phyloP scores from a whole-genome alignment of 163 green algal species.

The Chlamydomonas reinhardtii region DNA sequence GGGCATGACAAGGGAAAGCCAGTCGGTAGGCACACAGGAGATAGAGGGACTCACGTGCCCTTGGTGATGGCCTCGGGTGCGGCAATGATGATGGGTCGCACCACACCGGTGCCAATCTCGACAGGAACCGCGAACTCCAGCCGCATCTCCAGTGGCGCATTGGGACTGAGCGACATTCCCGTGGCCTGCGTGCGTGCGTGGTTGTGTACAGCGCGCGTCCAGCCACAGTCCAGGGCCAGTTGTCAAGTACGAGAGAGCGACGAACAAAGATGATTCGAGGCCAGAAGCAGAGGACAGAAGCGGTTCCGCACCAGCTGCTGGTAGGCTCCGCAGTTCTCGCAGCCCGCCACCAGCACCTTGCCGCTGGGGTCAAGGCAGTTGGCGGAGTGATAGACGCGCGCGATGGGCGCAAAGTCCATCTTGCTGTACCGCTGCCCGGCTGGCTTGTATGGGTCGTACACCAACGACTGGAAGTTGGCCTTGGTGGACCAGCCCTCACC shows the following conservation, averaged over 20 bases:
- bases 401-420: conserved; percentile 5
- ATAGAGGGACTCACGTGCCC: background rate
- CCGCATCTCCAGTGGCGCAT: background rate
- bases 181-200: background rate
- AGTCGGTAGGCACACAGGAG: too few relatives aligned
- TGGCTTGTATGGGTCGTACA: conserved; percentile 40
- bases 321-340: background rate
- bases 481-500: background rate
- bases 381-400: conserved; percentile 49
- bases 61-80: background rate
- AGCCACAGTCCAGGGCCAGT: too few relatives aligned
- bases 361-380: background rate
- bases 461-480: background rate
- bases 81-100: background rate
- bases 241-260: too few relatives aligned
- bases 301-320: background rate
- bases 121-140: background rate
- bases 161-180: background rate
- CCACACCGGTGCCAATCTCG: background rate
- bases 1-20: too few relatives aligned
- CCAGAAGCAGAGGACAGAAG: background rate
- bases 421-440: conserved; percentile 4
- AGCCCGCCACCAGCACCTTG: background rate
- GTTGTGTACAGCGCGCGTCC: too few relatives aligned
- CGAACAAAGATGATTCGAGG: too few relatives aligned